Evolutionary conservation across 2,329 filamentous ascomycete species (phyloP).

Genomic region (Colletotrichum sp.): DNA sequence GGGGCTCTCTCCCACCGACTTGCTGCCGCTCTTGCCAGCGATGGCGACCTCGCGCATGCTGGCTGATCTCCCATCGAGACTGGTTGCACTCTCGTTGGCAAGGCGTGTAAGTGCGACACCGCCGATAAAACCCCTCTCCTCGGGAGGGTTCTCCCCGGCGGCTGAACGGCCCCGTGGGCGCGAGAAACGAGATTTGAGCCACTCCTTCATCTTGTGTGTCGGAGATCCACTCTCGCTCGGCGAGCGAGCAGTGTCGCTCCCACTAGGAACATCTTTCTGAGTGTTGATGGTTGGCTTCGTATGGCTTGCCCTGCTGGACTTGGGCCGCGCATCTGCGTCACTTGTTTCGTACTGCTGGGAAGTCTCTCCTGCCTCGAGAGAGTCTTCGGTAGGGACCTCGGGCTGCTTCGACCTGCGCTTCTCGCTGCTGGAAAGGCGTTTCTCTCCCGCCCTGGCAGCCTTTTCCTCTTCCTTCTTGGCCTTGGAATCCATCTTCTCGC

Average conservation of each 20-base stretch:
- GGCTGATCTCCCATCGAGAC: slow-evolving; percentile 43
- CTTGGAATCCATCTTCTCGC: slow-evolving; percentile 54
- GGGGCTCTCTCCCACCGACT: slow-evolving; percentile 7
- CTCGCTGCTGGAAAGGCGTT: slow-evolving; percentile 53
- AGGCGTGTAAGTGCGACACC: slow-evolving; percentile 48
- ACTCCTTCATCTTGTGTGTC: slow-evolving; percentile 52
- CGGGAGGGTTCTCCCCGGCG: slow-evolving; percentile 35
- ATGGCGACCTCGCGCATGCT: slow-evolving; percentile 54
- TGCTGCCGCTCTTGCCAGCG: slow-evolving; percentile 43
- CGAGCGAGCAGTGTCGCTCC: slow-evolving; percentile 14
- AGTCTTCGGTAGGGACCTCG: slow-evolving; percentile 16
- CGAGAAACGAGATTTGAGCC: slow-evolving; percentile 61
- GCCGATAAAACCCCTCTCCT: slow-evolving; percentile 51
- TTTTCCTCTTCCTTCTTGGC: slow-evolving; percentile 58
- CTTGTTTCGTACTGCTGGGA: not conserved
- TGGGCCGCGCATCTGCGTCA: not conserved
- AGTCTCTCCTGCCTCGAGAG: not conserved
- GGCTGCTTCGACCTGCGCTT: slow-evolving; percentile 50
- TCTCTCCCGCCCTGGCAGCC: slow-evolving; percentile 58
- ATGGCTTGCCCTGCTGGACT: not conserved
- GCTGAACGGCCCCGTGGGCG: slow-evolving; percentile 43
- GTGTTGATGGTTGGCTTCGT: slow-evolving; percentile 23
- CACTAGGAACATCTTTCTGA: slow-evolving; percentile 4
- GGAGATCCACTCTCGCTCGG: slow-evolving; percentile 27
- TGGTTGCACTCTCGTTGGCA: slow-evolving; percentile 49